Evolutionary conservation across 2,329 filamentous ascomycete species (phyloP), one percentile per base, ranked within the genome.

Genomic region (Alternaria gansuensis): DNA sequence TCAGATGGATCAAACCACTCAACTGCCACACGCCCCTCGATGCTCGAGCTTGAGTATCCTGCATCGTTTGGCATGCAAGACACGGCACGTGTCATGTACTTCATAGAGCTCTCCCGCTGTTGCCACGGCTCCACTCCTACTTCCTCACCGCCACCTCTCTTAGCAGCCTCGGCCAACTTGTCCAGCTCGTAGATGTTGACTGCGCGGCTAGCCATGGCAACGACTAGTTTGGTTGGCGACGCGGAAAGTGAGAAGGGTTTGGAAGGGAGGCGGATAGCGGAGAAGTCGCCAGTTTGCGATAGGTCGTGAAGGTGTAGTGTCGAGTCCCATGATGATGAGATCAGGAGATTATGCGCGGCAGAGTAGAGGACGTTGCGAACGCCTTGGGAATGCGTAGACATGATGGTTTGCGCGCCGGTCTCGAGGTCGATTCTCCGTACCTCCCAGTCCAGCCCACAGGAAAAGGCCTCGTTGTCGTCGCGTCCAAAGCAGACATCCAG

Each of bases 1-100:
- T 88, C 83, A 5, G 88, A 91, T 14, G 95, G 91, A 74, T 98
- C 95, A 76, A 99, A 98, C 92, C 93, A 98, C 78, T 99, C 95
- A 1, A 99, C 95, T 0, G 93, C 94, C 2, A 99, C 93, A 69
- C 95, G 88, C 4, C 95, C 95, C 76, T 99, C 95, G 71, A 99
- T 99, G 71, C 89, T 93, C 58, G 88, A 92, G 1, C 90, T 94
- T 9, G 94, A 93, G 76, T 98, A 99, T 5, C 95, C 95, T 10
- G 90, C 91, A 67, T 97, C 95, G 70, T 95, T 93, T 13, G 95
- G 94, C 95, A 99, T 98, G 78, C 94, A 97, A 14, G 93, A 89
- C 0, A 98, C 91, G 17, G 92, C 91, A 59, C 95, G 87, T 1
- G 94, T 98, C 83, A 97, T 92, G 80, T 97, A 99, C 77, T 97